Conservation (phyloP, 164 flowering plant genomes). For the Santalum album region DNA sequence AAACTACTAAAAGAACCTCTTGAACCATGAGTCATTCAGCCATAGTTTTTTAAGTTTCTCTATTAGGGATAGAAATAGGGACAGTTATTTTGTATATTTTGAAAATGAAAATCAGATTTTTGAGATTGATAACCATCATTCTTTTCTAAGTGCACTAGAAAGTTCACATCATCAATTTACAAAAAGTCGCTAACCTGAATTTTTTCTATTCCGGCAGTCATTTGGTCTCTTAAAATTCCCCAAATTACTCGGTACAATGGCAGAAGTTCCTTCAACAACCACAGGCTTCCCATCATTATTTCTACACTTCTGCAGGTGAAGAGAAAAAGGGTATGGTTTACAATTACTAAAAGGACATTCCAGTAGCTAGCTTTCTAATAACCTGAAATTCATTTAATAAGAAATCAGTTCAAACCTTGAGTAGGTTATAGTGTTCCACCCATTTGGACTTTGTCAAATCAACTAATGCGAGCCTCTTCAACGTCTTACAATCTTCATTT, state of each 20-base stretch:
- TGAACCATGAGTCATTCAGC: no score
- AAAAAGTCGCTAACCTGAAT: conserved; percentile 39
- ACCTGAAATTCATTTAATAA: not conserved
- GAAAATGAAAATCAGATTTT: no score
- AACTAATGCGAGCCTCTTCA: conserved; percentile 55
- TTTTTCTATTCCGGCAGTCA: conserved; percentile 29
- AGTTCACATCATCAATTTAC: no score
- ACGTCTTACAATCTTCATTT: conserved; percentile 46
- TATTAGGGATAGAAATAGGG: no score
- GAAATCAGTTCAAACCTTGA: conserved; percentile 49
- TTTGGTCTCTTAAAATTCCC: conserved; percentile 31
- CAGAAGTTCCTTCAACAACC: conserved; percentile 20
- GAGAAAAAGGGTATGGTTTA: conserved; percentile 6
- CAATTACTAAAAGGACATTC: not conserved
- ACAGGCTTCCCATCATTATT: conserved; percentile 19
- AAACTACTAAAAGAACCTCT: no score
- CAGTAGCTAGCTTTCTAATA: not conserved
- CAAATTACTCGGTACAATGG: conserved; percentile 19
- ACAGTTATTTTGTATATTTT: no score
- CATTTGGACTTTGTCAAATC: conserved; percentile 55
- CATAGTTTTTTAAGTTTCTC: no score
- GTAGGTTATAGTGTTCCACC: conserved; percentile 54
- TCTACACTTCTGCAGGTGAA: conserved; percentile 36
- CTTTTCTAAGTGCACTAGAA: no score
- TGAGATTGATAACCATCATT: no score